Evolutionary conservation across 169 alveolate species (phyloP), one percentile per base, ranked within the genome.

Genomic region (Plasmodium coatneyi): DNA sequence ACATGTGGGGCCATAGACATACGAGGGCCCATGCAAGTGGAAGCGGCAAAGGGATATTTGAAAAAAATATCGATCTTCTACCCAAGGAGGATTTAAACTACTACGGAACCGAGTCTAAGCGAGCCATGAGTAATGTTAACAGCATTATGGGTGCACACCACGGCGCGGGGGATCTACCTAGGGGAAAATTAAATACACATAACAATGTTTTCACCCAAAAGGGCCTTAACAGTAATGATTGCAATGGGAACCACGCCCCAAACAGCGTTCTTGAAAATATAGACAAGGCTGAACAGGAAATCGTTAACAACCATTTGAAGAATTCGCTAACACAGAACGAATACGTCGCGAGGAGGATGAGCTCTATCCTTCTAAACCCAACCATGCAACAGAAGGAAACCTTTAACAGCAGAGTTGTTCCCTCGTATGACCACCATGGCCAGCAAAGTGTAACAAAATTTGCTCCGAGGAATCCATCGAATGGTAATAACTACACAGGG

Each of bases 201-300:
- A 22, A 30, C 34, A 19, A 80, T 32, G 39, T 54, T 70, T 83
- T 83, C 56, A 76, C 41, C 54, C 74, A 86, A 46, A 72, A 86
- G 41, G 32, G 41, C 14, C 78, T n/a, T 16, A 86, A 76, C 71
- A 74, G n/a, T 16, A 16, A 49, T 19, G 60, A 1, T n/a, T 36
- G 41, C 12, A 5, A 49, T 19, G 60, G 22, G 46, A 56, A 19
- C 52, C 19, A 66, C n/a, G 30, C 30, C 36, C 41, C 36, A 5
- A 66, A 66, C 36, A 72, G 34, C 22, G 93, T 86, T 14, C 74
- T 86, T 34, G 93, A 72, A 74, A 86, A 86, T 86, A 74, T 86
- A 52, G 93, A 86, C 43, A 86, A 86, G 43, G 93, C 93, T 3
- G 93, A 86, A 49, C 84, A 86, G 54, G 86, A 86, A 74, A 86